phyloP scores from a whole-genome alignment of 306 rosid species.

The Lagenaria siceraria region DNA sequence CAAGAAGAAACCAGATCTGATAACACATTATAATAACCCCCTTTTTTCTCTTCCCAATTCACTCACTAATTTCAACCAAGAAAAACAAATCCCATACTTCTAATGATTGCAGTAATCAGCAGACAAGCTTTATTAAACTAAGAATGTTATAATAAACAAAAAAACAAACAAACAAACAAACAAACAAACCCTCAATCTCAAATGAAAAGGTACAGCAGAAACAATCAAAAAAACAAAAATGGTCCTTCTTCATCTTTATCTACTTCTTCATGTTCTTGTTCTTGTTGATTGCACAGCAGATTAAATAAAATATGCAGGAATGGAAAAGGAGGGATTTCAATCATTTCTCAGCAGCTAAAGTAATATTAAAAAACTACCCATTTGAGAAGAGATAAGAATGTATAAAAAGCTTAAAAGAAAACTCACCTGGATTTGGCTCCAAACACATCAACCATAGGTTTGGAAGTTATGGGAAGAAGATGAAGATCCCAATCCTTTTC shows the following conservation, averaged over 20 bases:
- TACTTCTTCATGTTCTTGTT: background rate
- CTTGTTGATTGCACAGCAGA: background rate
- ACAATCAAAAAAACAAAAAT: background rate
- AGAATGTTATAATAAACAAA: background rate
- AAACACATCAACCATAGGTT: constrained; percentile 38
- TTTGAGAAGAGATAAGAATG: background rate
- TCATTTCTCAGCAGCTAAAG: background rate
- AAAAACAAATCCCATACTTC: background rate
- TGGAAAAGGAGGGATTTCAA: background rate
- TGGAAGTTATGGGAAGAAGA: constrained; percentile 60
- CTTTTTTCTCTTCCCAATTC: background rate
- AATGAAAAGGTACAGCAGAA: background rate
- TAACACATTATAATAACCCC: background rate
- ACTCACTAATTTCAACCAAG: background rate
- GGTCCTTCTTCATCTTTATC: background rate
- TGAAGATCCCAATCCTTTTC: constrained; percentile 78
- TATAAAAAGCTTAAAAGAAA: background rate
- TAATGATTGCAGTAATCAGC: background rate
- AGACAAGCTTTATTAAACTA: background rate
- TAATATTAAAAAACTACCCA: background rate
- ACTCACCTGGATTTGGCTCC: constrained; percentile 71
- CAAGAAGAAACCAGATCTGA: background rate
- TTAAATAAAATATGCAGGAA: background rate
- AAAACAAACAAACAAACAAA: no score
- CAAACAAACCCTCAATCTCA: background rate